Conservation (phyloP, 176 grass and related monocot genomes). For the Phoenix dactylifera region DNA sequence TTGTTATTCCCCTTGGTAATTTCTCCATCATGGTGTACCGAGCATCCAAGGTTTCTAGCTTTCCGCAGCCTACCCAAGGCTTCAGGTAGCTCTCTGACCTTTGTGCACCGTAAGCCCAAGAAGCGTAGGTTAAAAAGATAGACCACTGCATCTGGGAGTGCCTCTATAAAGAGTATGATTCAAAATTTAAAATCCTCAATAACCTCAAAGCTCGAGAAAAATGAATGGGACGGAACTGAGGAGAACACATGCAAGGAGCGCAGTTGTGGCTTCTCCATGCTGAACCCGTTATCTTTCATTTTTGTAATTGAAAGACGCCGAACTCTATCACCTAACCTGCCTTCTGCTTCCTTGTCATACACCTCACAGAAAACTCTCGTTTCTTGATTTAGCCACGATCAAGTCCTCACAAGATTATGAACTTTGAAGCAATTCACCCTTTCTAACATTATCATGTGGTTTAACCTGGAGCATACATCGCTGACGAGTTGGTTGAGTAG, state of each 20-base stretch:
- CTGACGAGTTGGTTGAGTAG: slow-evolving; percentile 34
- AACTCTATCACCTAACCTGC: not conserved
- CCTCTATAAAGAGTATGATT: slow-evolving; percentile 3
- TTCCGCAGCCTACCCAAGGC: slow-evolving; percentile 24
- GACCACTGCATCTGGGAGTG: slow-evolving; percentile 17
- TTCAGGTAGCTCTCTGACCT: slow-evolving; percentile 17
- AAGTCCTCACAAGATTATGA: slow-evolving; percentile 45
- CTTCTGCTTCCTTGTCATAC: slow-evolving; percentile 1
- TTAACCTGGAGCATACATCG: slow-evolving; percentile 37
- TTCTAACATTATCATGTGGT: slow-evolving; percentile 20
- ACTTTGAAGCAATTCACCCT: slow-evolving; percentile 23
- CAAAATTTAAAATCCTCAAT: slow-evolving; percentile 34
- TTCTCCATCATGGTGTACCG: slow-evolving; percentile 26
- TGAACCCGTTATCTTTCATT: not conserved
- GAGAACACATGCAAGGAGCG: slow-evolving; percentile 10
- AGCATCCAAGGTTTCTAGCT: slow-evolving; percentile 42
- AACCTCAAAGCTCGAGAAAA: slow-evolving; percentile 3
- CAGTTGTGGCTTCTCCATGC: not conserved
- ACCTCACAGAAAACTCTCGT: slow-evolving; percentile 10
- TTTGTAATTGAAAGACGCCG: slow-evolving; percentile 21
- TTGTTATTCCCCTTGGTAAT: slow-evolving; percentile 23
- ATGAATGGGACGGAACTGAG: not conserved
- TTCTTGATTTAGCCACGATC: slow-evolving; percentile 17
- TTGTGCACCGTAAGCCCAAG: slow-evolving; percentile 30
- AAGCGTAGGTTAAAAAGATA: slow-evolving; percentile 26